Evolutionary conservation across 495 filamentous ascomycete genomes (phyloP).

Genomic region (Hypoxylon rickii): DNA sequence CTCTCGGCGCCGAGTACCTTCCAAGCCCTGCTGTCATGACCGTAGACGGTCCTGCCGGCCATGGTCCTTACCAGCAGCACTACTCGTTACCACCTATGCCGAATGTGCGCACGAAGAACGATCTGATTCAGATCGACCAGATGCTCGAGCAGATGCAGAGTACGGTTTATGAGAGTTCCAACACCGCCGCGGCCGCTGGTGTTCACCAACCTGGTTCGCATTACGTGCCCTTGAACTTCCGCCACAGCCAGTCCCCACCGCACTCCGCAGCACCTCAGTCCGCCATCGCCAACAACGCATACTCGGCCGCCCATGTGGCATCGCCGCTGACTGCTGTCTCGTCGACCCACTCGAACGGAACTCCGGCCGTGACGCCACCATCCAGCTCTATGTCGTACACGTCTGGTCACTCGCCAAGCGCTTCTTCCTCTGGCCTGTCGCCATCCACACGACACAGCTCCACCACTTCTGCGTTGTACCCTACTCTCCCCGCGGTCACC

Average conservation of each 20-base stretch:
- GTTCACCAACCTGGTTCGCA: conserved; percentile 65
- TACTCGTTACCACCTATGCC: conserved; percentile 84
- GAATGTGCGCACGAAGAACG: conserved; percentile 88
- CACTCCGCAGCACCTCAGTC: conserved; percentile 53
- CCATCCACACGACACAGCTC: conserved; percentile 66
- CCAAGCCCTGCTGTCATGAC: conserved; percentile 47
- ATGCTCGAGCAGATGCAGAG: conserved; percentile 93
- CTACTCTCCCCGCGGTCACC: conserved; percentile 76
- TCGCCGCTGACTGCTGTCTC: conserved; percentile 63
- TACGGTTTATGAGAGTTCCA: conserved; percentile 90
- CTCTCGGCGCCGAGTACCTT: conserved; percentile 69
- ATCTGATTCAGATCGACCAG: conserved; percentile 87
- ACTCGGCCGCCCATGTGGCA: conserved; percentile 60
- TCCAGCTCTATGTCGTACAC: conserved; percentile 85
- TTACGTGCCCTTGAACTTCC: conserved; percentile 59
- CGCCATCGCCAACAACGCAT: conserved; percentile 44
- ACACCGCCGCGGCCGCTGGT: conserved; percentile 74
- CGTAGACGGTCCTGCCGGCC: conserved; percentile 56
- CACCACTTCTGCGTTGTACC: conserved; percentile 71
- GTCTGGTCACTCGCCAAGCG: conserved; percentile 81
- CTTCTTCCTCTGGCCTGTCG: conserved; percentile 65
- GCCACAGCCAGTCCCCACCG: conserved; percentile 75
- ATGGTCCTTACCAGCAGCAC: conserved; percentile 62
- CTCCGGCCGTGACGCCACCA: conserved; percentile 87
- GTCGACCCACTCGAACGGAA: conserved; percentile 63